Evolutionary conservation across 495 filamentous ascomycete genomes (phyloP).

Genomic region (Tetracladium setigerum): DNA sequence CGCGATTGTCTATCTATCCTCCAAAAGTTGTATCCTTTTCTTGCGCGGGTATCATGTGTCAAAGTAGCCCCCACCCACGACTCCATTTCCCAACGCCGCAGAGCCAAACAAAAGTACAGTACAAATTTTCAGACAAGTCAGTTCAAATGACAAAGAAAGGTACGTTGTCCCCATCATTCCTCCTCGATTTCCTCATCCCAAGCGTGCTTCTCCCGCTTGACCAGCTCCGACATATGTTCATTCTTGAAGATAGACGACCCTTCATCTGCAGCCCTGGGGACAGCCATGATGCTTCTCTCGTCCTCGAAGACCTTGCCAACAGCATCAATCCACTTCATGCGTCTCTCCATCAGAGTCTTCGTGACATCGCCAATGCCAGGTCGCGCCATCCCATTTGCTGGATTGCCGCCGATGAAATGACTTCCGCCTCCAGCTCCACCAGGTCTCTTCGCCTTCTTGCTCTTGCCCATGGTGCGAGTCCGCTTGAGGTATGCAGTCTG

Average conservation of each 20-base stretch:
- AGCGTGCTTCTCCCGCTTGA: constrained; percentile 63
- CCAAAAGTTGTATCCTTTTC: too few relatives aligned
- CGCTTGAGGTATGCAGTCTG: constrained; percentile 93
- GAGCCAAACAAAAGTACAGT: neutral
- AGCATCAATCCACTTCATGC: constrained; percentile 76
- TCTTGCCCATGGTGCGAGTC: constrained; percentile 87
- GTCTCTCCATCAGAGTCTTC: constrained; percentile 80
- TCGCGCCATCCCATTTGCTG: constrained; percentile 49
- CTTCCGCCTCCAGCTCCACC: constrained; percentile 49
- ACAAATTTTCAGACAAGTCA: neutral
- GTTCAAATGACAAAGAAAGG: neutral
- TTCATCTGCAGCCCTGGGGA: constrained; percentile 31
- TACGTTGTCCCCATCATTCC: constrained; percentile 22
- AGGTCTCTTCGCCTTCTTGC: constrained; percentile 85
- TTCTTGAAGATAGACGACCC: constrained; percentile 55
- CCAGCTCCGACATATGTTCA: constrained; percentile 39
- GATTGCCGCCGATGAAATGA: constrained; percentile 37
- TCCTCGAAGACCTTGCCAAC: constrained; percentile 84
- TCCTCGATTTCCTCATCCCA: constrained; percentile 70
- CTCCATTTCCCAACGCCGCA: neutral
- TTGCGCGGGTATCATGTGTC: too few relatives aligned
- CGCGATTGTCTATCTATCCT: too few relatives aligned
- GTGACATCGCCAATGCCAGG: constrained; percentile 89
- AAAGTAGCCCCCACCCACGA: too few relatives aligned
- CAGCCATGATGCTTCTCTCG: constrained; percentile 38